phyloP scores from a whole-genome alignment of 106 monocot genomes.

The Iris macrosiphon region DNA sequence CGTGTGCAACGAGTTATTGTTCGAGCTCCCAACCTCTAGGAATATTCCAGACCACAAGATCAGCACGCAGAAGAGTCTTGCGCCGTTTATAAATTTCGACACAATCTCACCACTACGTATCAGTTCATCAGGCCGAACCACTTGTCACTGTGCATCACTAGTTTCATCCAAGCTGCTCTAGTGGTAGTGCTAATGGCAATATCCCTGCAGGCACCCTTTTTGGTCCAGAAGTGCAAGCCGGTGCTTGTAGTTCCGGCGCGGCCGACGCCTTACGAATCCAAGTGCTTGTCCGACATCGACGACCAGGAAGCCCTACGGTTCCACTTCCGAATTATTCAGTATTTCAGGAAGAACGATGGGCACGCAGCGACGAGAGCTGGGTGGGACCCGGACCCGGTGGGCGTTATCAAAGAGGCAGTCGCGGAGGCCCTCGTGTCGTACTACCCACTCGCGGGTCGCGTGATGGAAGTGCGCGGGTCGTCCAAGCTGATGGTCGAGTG shows the following conservation, averaged over 20 bases:
- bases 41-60: too few relatives aligned
- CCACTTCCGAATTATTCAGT: conserved; percentile 26
- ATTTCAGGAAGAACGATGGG: conserved; percentile 12
- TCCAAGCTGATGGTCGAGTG: conserved; percentile 58
- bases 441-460: conserved; percentile 66
- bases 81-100: too few relatives aligned
- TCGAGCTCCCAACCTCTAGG: too few relatives aligned
- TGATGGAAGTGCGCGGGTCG: conserved; percentile 23
- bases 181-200: too few relatives aligned
- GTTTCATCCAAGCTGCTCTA: too few relatives aligned
- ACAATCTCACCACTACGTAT: too few relatives aligned
- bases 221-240: conserved; percentile 15
- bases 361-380: background rate
- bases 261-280: conserved; percentile 30
- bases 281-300: conserved; percentile 37
- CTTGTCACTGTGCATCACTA: too few relatives aligned
- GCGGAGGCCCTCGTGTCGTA: conserved; percentile 45
- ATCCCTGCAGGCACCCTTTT: too few relatives aligned
- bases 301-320: conserved; percentile 41
- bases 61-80: conserved; percentile 81
- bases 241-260: conserved; percentile 23
- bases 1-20: too few relatives aligned
- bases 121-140: too few relatives aligned
- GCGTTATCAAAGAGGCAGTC: conserved; percentile 39
- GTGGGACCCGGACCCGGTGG: conserved; percentile 18